phyloP scores from a whole-genome alignment of 2,329 filamentous ascomycete genomes.

The Pyrenophora teres region DNA sequence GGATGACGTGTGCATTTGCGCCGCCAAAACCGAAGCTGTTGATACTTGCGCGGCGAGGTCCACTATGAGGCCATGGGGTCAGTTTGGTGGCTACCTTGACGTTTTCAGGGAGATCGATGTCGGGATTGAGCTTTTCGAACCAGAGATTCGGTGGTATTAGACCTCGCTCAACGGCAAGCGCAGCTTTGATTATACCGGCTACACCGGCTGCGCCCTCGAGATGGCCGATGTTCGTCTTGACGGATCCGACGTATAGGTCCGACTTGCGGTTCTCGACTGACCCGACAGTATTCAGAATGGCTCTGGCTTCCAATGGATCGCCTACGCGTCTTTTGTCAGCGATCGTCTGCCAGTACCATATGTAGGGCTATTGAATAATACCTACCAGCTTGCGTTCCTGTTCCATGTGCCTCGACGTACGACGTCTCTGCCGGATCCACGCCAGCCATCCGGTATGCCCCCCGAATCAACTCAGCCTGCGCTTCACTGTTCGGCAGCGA shows the following conservation, averaged over 20 bases:
- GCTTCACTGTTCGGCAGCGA: constrained; percentile 62
- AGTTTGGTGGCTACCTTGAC: constrained; percentile 8
- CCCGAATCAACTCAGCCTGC: constrained; percentile 39
- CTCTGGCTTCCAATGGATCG: constrained; percentile 38
- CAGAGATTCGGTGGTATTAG: constrained; percentile 44
- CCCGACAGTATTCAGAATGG: constrained; percentile 30
- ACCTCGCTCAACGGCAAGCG: constrained; percentile 49
- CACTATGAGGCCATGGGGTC: constrained; percentile 25
- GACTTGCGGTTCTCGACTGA: constrained; percentile 25
- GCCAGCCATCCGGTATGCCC: constrained; percentile 27
- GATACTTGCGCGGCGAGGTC: constrained; percentile 48
- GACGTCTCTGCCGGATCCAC: constrained; percentile 32
- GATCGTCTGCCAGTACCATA: no score
- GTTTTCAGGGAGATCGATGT: constrained; percentile 1
- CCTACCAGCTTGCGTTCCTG: constrained; percentile 54
- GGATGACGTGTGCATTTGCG: constrained; percentile 43
- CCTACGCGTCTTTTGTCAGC: constrained; percentile 35
- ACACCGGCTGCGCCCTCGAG: constrained; percentile 35
- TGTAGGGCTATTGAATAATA: no score
- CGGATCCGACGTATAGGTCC: constrained; percentile 31
- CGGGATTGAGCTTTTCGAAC: constrained; percentile 13
- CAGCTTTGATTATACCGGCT: constrained; percentile 43
- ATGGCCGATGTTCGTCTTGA: constrained; percentile 44
- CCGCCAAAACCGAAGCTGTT: constrained; percentile 56
- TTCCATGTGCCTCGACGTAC: constrained; percentile 50